Conservation (phyloP, 768 basidiomycete genomes). For the Pisolithus sp. region DNA sequence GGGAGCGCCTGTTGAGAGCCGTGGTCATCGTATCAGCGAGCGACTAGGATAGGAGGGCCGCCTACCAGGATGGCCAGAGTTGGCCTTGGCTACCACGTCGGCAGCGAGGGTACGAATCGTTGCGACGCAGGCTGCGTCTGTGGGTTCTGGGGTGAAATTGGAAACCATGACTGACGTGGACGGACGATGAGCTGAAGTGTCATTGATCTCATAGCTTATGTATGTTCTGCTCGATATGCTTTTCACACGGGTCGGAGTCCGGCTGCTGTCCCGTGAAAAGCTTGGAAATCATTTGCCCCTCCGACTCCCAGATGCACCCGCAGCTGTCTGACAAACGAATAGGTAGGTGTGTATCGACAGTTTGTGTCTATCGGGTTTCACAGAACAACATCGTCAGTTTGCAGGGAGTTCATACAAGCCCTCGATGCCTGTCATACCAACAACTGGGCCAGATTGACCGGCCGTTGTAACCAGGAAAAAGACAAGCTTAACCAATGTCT, state of each 20-base stretch:
- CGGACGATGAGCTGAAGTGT: constrained; percentile 1
- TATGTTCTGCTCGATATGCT: background rate
- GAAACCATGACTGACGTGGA: constrained; percentile 30
- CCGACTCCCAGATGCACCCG: constrained; percentile 48
- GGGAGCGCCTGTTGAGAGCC: constrained; percentile 59
- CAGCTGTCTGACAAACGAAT: constrained; percentile 64
- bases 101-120: constrained; percentile 74
- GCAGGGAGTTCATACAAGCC: constrained; percentile 72
- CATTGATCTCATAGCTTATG: background rate
- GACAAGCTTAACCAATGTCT: constrained; percentile 64
- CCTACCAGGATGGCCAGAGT: constrained; percentile 89
- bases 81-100: constrained; percentile 77
- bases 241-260: constrained; percentile 1
- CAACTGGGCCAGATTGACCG: constrained; percentile 59
- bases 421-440: constrained; percentile 64
- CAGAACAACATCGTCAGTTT: constrained; percentile 38
- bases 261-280: background rate
- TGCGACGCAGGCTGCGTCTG: constrained; percentile 57
- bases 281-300: constrained; percentile 1
- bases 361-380: background rate
- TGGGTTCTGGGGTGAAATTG: constrained; percentile 27
- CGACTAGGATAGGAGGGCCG: background rate
- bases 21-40: constrained; percentile 6
- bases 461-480: constrained; percentile 66
- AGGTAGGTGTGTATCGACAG: constrained; percentile 30